Base-by-base conservation (phyloP, 352 stramenopile species). In the Stephanocyclus meneghinianus region DNA sequence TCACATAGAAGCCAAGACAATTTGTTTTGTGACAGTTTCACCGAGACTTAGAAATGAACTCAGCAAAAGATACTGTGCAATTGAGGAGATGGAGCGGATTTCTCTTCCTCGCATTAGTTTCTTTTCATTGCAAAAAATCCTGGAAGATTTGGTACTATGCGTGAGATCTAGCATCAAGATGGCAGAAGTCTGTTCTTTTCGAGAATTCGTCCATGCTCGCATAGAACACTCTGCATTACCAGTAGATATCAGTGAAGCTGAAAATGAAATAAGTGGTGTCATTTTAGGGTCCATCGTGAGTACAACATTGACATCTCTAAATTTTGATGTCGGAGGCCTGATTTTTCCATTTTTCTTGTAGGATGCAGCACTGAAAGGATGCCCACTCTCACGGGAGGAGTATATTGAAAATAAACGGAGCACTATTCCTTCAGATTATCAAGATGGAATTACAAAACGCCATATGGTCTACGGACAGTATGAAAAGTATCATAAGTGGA, bases 21-120 rank as follows among this genome's bases (percentile, higher is more conserved):
- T 78, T n/a, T 83, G 69, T 50, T 86, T 86, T 62, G 59, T 86
- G 16, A 86, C 79, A 29, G 79, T 86, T 8, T 86, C 79, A 30
- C 68, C 50, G n/a, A 47, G 71, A 15, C 63, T 86, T 13, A n/a
- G 70, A 26, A 73, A 63, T 71, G 74, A 83, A 47, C 47, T 86
- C 13, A 13, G 80, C 10, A 15, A 72, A 59, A 18, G 70, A 48
- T 86, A 86, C 57, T 32, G 65, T 8, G 60, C 71, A n/a, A 62
- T 84, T 60, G 51, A 67, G 50, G 48, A 48, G 30, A 78, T 81
- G 40, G 56, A 77, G 44, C 76, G 53, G 53, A 26, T 67, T 10
- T 16, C 56, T 45, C 62, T 86, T n/a, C 79, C 79, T 26, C 8
- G 56, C 26, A 64, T 76, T 50, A 45, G 66, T 2, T 86, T 86